Evolutionary conservation across 2,329 filamentous ascomycete genomes (phyloP).

Genomic region (Calonectria crousiana): DNA sequence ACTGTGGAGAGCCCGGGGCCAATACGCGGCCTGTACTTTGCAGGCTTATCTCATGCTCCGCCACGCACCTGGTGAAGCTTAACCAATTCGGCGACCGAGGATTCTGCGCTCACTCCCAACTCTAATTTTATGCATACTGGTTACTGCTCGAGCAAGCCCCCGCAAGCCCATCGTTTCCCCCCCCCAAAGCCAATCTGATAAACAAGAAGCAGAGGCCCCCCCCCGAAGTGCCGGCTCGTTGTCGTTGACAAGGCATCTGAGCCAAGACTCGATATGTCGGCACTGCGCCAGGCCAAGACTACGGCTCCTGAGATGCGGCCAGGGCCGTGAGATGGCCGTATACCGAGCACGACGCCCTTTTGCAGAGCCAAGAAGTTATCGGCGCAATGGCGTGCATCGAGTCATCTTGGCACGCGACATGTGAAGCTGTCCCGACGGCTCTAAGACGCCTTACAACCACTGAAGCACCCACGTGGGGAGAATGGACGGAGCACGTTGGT

Average conservation of each 20-base stretch:
- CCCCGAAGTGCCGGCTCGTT: not conserved
- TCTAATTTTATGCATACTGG: conserved; percentile 22
- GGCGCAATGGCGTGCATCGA: not conserved
- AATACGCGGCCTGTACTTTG: conserved; percentile 8
- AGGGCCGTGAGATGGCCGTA: not conserved
- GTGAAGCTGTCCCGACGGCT: not conserved
- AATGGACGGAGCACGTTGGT: not conserved
- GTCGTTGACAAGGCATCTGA: not conserved
- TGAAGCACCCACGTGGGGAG: conserved; percentile 7
- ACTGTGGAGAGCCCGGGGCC: not conserved
- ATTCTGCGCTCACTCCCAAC: not conserved
- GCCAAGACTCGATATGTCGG: not conserved
- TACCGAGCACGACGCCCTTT: not conserved
- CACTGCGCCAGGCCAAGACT: not conserved
- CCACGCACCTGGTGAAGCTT: not conserved
- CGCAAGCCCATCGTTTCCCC: not conserved
- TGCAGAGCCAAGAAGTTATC: not conserved
- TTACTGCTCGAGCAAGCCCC: not conserved
- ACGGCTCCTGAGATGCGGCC: not conserved
- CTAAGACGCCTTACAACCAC: not conserved
- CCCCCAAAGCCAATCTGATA: not conserved
- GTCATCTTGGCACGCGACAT: conserved; percentile 6
- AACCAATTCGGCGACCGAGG: conserved; percentile 18
- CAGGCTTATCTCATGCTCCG: conserved; percentile 20
- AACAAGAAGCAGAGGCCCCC: not conserved